Base-by-base conservation (phyloP, 495 filamentous ascomycete species). In the Zalerion maritima region DNA sequence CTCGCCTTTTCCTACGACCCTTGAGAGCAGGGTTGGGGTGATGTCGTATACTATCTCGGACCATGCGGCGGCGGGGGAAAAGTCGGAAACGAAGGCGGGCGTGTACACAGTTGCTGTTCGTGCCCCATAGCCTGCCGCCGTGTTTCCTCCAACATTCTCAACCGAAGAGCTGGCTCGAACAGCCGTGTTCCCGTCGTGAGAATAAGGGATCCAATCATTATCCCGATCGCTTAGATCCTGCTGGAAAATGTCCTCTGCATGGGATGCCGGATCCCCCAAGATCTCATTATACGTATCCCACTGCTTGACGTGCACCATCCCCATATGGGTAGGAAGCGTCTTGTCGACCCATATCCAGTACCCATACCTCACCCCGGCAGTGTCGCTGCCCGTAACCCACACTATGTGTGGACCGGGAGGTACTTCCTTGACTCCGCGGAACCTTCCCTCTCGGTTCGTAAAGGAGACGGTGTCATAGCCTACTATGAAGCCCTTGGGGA, bases 221-320 rank as follows among this genome's bases (percentile, higher is more conserved):
- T n/a, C n/a, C n/a, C n/a, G n/a, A n/a, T n/a, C n/a, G n/a, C n/a
- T n/a, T n/a, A n/a, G 42, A 20, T 46, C 41, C 19, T 35, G 43
- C 21, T 58, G 47, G 18, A 50, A 42, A 4, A 35, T 45, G 12
- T 41, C 41, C 35, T 61, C 58, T 17, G 45, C 37, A n/a, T 50
- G 36, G 32, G 43, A 54, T 2, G 50, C 38, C n/a, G 45, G 40
- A 1, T 60, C 57, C 10, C 42, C 46, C 4, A 71, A 42, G 19
- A 55, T 37, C 32, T 69, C 64, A 38, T 62, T 52, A 32, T 50
- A 73, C 28, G 35, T 58, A 39, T 78, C 61, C 74, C 74, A 80
- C 42, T 64, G 59, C 47, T 68, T 69, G 23, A 73, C 46, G 32
- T 68, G 56, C 8, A 72, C 48, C 15, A 53, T 45, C 1, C 54